Percentiles rank a stretch among this genome's conserved stretches.
These are phyloP conservation scores for Rubia balearica DNA, from an alignment of 305 asterid genomes.

Conservation along the genomic window DNA sequence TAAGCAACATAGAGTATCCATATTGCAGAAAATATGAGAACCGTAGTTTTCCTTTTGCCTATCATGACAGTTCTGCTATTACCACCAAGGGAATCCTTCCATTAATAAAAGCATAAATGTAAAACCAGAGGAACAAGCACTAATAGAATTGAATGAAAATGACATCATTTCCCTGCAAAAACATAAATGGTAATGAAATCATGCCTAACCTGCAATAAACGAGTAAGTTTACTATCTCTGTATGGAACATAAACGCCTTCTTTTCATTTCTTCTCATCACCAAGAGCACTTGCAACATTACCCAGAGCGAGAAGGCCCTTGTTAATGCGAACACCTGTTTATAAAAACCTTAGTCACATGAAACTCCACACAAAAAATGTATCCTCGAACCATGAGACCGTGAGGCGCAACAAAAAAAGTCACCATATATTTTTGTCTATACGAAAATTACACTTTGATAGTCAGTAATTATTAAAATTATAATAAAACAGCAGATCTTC, in stretches of 20 bases:
- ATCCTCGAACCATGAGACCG: neutral
- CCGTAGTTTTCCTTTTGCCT: constrained; percentile 33
- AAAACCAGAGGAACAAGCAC: constrained; percentile 10
- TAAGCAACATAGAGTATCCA: neutral
- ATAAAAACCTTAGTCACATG: constrained; percentile 14
- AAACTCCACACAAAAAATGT: neutral
- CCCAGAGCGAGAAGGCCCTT: constrained; percentile 99
- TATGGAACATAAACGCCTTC: constrained; percentile 95
- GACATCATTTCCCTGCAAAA: neutral
- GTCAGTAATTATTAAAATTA: no score
- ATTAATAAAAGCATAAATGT: constrained; percentile 19
- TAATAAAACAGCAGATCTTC: no score
- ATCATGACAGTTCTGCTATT: constrained; percentile 99
- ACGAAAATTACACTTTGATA: no score
- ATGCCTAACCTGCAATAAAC: constrained; percentile 78
- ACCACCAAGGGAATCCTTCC: constrained; percentile 99
- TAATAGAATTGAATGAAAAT: neutral
- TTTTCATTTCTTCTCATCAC: constrained; percentile 95
- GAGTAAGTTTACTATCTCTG: constrained; percentile 99
- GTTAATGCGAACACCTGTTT: constrained; percentile 93
- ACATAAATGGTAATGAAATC: constrained; percentile 10
- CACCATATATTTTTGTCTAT: no score
- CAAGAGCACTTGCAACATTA: constrained; percentile 96
- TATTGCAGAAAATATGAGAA: neutral
- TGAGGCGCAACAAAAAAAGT: no score